Evolutionary conservation across 2,329 filamentous ascomycete species (phyloP).

Genomic region (Apiospora koreana): DNA sequence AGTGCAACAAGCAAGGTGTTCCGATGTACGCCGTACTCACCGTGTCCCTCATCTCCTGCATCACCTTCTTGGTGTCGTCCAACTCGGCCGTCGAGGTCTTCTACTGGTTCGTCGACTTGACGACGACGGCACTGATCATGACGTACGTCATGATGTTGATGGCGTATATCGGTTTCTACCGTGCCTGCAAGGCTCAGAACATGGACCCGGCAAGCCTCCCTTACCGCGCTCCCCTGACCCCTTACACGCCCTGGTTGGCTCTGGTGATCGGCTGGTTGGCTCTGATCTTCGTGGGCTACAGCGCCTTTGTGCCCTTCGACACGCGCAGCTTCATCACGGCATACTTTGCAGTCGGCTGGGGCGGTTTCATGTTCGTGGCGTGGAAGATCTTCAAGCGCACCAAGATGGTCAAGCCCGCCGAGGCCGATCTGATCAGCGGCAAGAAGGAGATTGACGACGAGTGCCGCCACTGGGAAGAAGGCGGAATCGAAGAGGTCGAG

Average conservation of each 20-base stretch:
- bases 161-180: constrained; percentile 49
- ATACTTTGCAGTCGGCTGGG: constrained; percentile 57
- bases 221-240: constrained; percentile 51
- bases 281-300: constrained; percentile 58
- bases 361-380: constrained; percentile 56
- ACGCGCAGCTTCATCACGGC: constrained; percentile 51
- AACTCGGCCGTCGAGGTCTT: constrained; percentile 39
- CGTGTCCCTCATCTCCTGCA: constrained; percentile 34
- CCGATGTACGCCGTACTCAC: constrained; percentile 38
- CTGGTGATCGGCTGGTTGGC: constrained; percentile 48
- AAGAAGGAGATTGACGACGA: constrained; percentile 66
- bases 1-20: constrained; percentile 45
- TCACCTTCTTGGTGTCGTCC: constrained; percentile 41
- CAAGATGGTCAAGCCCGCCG: constrained; percentile 52
- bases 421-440: constrained; percentile 64
- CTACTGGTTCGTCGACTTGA: constrained; percentile 43
- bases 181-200: constrained; percentile 54
- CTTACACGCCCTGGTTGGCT: constrained; percentile 52
- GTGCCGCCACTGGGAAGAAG: constrained; percentile 45
- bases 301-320: constrained; percentile 53
- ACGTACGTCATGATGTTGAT: constrained; percentile 47
- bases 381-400: constrained; percentile 70
- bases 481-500: constrained; percentile 48
- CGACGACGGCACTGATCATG: constrained; percentile 42
- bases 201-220: constrained; percentile 49